Base-by-base conservation (phyloP, 805 yeast genomes). In the Komagataella kurtzmanii region DNA sequence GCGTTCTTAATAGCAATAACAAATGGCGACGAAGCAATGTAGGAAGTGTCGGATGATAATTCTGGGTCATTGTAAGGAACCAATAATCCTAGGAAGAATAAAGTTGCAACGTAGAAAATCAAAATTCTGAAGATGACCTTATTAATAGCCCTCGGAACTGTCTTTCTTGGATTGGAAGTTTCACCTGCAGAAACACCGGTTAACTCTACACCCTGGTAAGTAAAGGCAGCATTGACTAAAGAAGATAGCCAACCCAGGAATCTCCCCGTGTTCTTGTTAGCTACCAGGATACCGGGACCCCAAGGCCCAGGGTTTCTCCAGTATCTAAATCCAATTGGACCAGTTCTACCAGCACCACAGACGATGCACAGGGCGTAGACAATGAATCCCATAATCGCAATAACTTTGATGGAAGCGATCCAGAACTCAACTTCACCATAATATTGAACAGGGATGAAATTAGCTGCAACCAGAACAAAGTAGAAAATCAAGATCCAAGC, bases 231-330 rank as follows among this genome's bases (percentile, higher is more conserved):
- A 53, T 77, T 78, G 55, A 84, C 74, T 59, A 84, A 71, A 4
- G 88, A 82, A 7, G 80, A 71, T 51, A 83, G 75, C 83, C 85
- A 82, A 50, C 88, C 88, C 50, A 82, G 66, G 60, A 83, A 81
- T 61, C 81, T 72, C 50, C 73, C 85, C 48, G 83, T 79, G 54
- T 71, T 69, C 7, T 58, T 59, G 60, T 77, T 70, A 14, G 61
- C 55, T 10, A 80, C 79, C 43, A 76, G 65, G 44, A 75, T 73
- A 50, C 87, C 88, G 49, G 77, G 79, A 48, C 87, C 85, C 80
- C 85, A 80, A 8, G 88, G 76, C 56, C 88, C 88, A 12, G 89
- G 88, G 60, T 84, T 64, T 67, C 87, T 77, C 91, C 90, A 84
- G 65, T 84, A 84, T 63, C 88, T 74, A 73, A 84, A 84, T 12